These are phyloP conservation scores for Rosa rugosa DNA, from an alignment of 306 rosid species.

Conservation along the genomic window DNA sequence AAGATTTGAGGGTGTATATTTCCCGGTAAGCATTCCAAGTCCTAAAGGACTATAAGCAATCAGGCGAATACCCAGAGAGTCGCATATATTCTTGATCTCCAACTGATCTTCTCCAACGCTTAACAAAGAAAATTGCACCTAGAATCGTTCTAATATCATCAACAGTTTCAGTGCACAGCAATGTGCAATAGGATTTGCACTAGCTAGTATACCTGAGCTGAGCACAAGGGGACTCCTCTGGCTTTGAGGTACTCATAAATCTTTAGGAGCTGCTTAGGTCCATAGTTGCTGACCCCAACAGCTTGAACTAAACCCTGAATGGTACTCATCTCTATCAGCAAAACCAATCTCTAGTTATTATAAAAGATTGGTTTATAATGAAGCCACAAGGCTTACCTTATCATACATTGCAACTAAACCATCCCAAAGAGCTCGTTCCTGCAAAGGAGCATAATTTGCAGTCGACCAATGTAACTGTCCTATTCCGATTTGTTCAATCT, in stretches of 20 bases:
- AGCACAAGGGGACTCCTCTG: conserved; percentile 82
- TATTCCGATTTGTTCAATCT: conserved; percentile 84
- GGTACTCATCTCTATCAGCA: conserved; percentile 23
- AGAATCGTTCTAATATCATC: conserved; percentile 24
- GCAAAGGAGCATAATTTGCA: conserved; percentile 89
- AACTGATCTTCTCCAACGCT: conserved; percentile 83
- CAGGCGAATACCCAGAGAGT: conserved; percentile 73
- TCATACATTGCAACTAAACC: conserved; percentile 97
- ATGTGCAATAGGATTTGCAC: conserved; percentile 15
- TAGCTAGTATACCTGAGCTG: conserved; percentile 67
- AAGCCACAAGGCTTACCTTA: conserved; percentile 48
- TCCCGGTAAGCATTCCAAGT: conserved; percentile 99
- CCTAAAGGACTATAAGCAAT: conserved; percentile 97
- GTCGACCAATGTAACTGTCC: conserved; percentile 98
- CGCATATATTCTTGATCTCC: conserved; percentile 78
- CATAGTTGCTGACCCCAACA: conserved; percentile 96
- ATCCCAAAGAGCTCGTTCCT: conserved; percentile 91
- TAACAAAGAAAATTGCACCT: conserved; percentile 93
- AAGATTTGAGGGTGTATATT: conserved; percentile 69
- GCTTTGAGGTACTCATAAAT: conserved; percentile 74
- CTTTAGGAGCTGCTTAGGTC: conserved; percentile 89
- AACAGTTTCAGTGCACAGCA: neutral
- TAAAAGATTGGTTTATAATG: neutral
- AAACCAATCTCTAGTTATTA: neutral
- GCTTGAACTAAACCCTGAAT: conserved; percentile 84